Percentiles rank a stretch among this genome's conserved stretches.
These are phyloP conservation scores for Trichoderma simmonsii DNA, from an alignment of 2,329 filamentous ascomycete genomes.

Conservation along the genomic window DNA sequence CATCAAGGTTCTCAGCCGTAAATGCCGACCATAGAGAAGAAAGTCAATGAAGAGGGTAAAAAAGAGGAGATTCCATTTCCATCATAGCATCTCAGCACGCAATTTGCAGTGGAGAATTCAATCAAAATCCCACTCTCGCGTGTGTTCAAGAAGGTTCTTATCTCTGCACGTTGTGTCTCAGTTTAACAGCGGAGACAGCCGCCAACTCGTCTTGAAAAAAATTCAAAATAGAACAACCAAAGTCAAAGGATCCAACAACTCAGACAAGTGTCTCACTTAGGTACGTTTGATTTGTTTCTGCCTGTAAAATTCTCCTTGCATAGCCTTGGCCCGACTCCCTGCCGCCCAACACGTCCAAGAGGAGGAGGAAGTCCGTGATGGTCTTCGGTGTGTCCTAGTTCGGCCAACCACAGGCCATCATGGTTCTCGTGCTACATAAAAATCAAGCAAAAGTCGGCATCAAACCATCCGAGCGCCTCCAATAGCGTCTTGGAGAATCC, in stretches of 20 bases:
- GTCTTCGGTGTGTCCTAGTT: neutral
- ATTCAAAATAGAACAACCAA: neutral
- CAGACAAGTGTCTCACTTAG: neutral
- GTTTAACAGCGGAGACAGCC: neutral
- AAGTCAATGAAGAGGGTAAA: neutral
- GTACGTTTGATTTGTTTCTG: neutral
- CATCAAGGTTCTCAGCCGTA: conserved; percentile 18
- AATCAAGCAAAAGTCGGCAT: neutral
- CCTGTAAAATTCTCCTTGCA: neutral
- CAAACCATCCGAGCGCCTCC: neutral
- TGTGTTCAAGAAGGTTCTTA: too few species aligned
- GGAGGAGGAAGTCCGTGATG: neutral
- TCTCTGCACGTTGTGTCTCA: neutral
- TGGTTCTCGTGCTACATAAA: neutral
- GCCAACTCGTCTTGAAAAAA: neutral
- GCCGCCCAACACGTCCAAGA: neutral
- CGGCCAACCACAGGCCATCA: conserved; percentile 1
- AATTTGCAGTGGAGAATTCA: neutral
- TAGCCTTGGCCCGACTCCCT: neutral
- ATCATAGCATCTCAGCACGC: neutral
- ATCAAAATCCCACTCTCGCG: neutral
- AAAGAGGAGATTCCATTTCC: neutral
- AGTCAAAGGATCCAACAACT: neutral
- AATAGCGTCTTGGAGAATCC: neutral
- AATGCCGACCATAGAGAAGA: neutral